Conservation (phyloP, 2,329 filamentous ascomycete species). For the Raffaelea ambrosiae region DNA sequence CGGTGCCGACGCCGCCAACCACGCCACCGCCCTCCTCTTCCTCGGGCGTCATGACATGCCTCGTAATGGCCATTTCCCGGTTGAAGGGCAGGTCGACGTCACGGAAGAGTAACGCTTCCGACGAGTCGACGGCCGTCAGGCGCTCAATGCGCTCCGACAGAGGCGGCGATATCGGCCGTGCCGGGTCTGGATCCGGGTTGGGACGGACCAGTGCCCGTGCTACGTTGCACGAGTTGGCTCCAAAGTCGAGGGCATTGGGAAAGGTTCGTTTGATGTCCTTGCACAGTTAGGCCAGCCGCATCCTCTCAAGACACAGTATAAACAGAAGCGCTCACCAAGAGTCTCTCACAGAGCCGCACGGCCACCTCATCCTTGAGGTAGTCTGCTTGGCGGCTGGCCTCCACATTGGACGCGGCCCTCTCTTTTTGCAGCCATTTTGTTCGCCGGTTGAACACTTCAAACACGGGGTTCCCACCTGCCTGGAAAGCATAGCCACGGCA, state of each 20-base stretch:
- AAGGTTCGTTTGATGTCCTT: conserved; percentile 93
- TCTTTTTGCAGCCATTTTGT: conserved; percentile 91
- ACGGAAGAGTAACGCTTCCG: conserved; percentile 66
- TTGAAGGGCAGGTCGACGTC: conserved; percentile 72
- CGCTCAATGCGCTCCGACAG: conserved; percentile 63
- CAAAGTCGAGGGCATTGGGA: conserved; percentile 77
- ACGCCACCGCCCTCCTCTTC: conserved; percentile 27
- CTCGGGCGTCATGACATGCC: conserved; percentile 65
- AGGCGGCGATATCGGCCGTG: conserved; percentile 52
- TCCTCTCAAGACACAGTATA: background rate
- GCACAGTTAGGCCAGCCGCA: conserved; percentile 24
- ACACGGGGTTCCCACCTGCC: conserved; percentile 64
- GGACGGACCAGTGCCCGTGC: conserved; percentile 68
- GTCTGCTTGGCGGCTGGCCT: conserved; percentile 71
- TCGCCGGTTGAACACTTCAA: conserved; percentile 85
- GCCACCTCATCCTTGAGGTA: conserved; percentile 94
- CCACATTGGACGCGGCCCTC: conserved; percentile 62
- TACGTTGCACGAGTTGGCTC: conserved; percentile 92
- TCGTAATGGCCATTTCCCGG: conserved; percentile 58
- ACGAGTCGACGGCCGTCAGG: conserved; percentile 76
- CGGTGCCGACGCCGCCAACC: background rate
- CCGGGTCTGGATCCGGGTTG: conserved; percentile 53
- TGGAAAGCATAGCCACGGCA: conserved; percentile 65
- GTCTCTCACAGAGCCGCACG: conserved; percentile 69
- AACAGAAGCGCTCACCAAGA: conserved; percentile 65